phyloP scores from a whole-genome alignment of 441 rosid genomes.

The Aquilaria agallochum region DNA sequence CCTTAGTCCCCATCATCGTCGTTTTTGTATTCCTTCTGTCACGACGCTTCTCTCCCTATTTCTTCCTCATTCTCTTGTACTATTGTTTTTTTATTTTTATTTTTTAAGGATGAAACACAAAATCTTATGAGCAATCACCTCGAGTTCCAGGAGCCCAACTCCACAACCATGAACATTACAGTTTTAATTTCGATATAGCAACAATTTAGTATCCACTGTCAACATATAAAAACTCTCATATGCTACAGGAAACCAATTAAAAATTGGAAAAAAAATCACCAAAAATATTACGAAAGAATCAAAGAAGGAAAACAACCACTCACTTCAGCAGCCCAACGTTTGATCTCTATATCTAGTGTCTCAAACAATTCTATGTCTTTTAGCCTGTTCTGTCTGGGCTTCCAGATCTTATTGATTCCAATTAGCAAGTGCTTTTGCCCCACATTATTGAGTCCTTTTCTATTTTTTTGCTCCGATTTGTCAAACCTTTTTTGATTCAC shows the following conservation, averaged over 20 bases:
- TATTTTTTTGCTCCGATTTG: too few species aligned
- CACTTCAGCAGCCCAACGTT: constrained; percentile 83
- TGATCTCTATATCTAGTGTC: constrained; percentile 81
- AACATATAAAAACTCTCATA: constrained; percentile 16
- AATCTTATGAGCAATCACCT: constrained; percentile 1
- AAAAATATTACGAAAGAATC: constrained; percentile 23
- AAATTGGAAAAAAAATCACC: constrained; percentile 1
- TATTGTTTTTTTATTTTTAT: too few species aligned
- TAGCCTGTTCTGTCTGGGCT: constrained; percentile 84
- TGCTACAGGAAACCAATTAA: neutral
- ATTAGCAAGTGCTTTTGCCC: constrained; percentile 91
- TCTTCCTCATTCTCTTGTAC: too few species aligned
- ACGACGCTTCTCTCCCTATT: too few species aligned
- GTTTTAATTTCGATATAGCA: constrained; percentile 12
- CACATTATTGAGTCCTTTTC: too few species aligned
- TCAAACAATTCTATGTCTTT: constrained; percentile 88
- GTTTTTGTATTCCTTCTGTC: too few species aligned
- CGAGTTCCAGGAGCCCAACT: constrained; percentile 7
- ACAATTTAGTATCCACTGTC: constrained; percentile 18
- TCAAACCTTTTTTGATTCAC: too few species aligned
- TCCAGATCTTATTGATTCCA: constrained; percentile 90
- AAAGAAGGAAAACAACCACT: constrained; percentile 22
- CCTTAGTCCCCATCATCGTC: too few species aligned
- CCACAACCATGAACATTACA: constrained; percentile 22
- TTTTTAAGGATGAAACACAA: too few species aligned